Conservation (phyloP, 345 rosid genomes). For the Populus alba region DNA sequence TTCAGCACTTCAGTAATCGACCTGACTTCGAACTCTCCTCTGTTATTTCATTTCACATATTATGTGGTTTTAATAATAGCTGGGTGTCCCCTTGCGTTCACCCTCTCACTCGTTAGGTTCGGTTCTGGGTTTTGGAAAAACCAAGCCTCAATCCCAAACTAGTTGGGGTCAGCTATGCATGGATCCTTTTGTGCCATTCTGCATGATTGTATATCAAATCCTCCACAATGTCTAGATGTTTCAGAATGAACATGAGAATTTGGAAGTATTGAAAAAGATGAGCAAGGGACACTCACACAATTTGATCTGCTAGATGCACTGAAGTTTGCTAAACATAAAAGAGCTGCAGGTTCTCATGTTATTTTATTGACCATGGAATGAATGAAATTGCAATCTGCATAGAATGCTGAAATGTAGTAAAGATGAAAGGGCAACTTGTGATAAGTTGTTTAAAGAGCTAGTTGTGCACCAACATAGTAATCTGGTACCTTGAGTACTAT, state of each 20-base stretch:
- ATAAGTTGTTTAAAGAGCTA: too few relatives aligned
- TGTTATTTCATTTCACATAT: conserved; percentile 10
- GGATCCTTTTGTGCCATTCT: not conserved
- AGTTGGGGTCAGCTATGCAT: too few relatives aligned
- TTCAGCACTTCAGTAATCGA: conserved; percentile 66
- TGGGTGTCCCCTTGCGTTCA: not conserved
- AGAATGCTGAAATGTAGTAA: not conserved
- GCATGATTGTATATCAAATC: not conserved
- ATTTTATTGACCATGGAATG: too few relatives aligned
- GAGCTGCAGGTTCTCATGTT: not conserved
- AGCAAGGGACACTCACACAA: not conserved
- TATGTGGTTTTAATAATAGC: not conserved
- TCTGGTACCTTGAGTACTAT: too few relatives aligned
- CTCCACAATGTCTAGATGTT: too few relatives aligned
- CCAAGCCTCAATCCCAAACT: too few relatives aligned
- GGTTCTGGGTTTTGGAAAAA: not conserved
- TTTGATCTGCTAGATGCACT: not conserved
- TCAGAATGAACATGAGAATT: not conserved
- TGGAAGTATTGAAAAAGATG: not conserved
- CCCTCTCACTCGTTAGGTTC: not conserved
- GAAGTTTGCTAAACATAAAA: not conserved
- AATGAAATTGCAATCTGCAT: too few relatives aligned
- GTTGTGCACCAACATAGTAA: too few relatives aligned
- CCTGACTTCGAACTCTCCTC: conserved; percentile 8
- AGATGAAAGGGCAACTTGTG: too few relatives aligned